Base-by-base conservation (phyloP, 768 basidiomycete genomes). In the Tylopilus rubrobrunneus region DNA sequence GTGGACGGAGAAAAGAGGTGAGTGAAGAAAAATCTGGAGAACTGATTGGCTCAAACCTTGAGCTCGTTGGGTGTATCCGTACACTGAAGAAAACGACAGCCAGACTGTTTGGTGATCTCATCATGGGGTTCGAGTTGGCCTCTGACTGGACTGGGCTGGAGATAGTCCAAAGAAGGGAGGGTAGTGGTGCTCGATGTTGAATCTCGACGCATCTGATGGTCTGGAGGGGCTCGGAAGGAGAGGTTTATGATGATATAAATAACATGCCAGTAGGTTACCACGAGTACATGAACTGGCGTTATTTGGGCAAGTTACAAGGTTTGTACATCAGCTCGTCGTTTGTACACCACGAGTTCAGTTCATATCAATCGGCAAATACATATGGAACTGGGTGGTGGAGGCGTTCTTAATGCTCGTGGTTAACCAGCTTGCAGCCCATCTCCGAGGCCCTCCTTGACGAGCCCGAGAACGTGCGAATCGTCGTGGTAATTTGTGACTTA, bases 61-160 rank as follows among this genome's bases (percentile, higher is more conserved):
- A 89, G 78, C 66, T 89, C 85, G 69, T 86, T 82, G 14, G 81
- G 82, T 28, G 86, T 89, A 63, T 89, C 86, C 17, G 86, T 88
- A 51, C 83, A 84, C 65, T 89, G 87, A 45, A 89, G 74, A 69
- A 82, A 89, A 58, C 87, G 75, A 77, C 84, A 86, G 50, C 86
- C 85, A 27, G 82, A 75, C 55, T 73, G 76, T 56, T 68, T 76
- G 10, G 80, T 67, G 60, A 57, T 51, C 12, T 72, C 69, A 51
- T 87, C 83, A 43, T 78, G 76, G n/a, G 83, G 79, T 63, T 89
- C 87, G 47, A 89, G 76, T 65, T 87, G 87, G 27, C 87, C 87
- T 67, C 87, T 78, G 47, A 89, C 82, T 21, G 87, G 85, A 64
- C 82, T 86, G 46, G 79, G 72, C 48, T 79, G 78, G 57, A 80